Conservation (phyloP, 108 stramenopile genomes). For the Cylindrotheca closterium region DNA sequence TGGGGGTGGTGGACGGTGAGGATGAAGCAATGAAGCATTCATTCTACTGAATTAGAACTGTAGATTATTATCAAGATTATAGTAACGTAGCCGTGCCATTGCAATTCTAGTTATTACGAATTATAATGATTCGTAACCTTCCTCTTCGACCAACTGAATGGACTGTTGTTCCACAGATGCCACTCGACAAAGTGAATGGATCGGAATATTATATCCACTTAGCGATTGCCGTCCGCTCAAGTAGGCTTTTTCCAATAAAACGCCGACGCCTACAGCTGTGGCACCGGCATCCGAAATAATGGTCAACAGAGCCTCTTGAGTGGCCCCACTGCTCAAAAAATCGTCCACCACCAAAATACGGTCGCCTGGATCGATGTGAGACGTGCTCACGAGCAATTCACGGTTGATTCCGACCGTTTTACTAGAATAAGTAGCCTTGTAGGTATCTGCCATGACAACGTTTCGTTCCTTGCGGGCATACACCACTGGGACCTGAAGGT, state of each 20-base stretch:
- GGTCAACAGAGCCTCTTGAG: conserved; percentile 83
- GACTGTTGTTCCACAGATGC: conserved; percentile 72
- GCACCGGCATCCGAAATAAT: conserved; percentile 83
- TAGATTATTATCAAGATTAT: too few species aligned
- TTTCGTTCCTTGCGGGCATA: conserved; percentile 89
- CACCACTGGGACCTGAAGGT: conserved; percentile 80
- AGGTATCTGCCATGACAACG: conserved; percentile 87
- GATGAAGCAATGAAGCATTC: too few species aligned
- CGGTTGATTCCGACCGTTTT: conserved; percentile 80
- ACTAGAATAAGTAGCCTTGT: conserved; percentile 69
- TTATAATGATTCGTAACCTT: conserved; percentile 71
- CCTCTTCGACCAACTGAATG: conserved; percentile 76
- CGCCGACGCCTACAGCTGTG: conserved; percentile 75
- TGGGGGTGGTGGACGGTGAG: too few species aligned
- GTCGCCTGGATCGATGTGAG: conserved; percentile 73
- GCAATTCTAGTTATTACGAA: too few species aligned
- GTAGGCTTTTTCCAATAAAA: conserved; percentile 84
- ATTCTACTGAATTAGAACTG: too few species aligned
- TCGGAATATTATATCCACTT: conserved; percentile 74
- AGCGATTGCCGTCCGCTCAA: conserved; percentile 75
- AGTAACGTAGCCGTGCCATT: too few species aligned
- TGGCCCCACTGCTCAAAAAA: conserved; percentile 82
- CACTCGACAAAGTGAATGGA: conserved; percentile 69
- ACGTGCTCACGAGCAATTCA: conserved; percentile 79
- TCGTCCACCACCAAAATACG: conserved; percentile 89